Evolutionary conservation across 192 early-diverging fungal species (phyloP).

Genomic region (Thoreauomyces humboldtii): DNA sequence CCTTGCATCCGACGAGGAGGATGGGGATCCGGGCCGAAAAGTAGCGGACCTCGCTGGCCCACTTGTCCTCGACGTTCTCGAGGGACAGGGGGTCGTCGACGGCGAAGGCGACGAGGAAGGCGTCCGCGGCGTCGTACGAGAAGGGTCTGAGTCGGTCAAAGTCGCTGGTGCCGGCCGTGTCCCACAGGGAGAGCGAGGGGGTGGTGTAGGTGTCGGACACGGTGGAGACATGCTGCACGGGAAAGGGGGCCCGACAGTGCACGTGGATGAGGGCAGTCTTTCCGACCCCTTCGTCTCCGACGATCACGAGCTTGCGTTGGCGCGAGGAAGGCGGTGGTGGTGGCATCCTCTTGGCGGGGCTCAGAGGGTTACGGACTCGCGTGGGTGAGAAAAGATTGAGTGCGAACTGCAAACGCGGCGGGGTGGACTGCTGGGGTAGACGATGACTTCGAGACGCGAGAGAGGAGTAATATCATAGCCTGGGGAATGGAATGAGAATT

Average conservation of each 20-base stretch:
- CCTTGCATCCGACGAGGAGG: constrained; percentile 41
- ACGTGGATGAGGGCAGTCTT: constrained; percentile 11
- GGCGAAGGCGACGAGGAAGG: constrained; percentile 16
- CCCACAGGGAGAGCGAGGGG: neutral
- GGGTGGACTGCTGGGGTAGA: too few relatives aligned
- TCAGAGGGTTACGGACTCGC: too few relatives aligned
- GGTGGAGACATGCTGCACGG: neutral
- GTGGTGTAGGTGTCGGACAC: constrained; percentile 14
- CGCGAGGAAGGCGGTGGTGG: too few relatives aligned
- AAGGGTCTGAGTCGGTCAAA: constrained; percentile 32
- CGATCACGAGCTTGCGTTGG: constrained; percentile 23
- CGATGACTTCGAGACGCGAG: too few relatives aligned
- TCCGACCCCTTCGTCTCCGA: constrained; percentile 22
- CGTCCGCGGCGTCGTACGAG: constrained; percentile 23
- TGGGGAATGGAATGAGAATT: too few relatives aligned
- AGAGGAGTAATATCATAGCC: too few relatives aligned
- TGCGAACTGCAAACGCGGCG: too few relatives aligned
- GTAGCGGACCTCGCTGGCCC: constrained; percentile 41
- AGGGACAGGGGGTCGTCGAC: constrained; percentile 20
- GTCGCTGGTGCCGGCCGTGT: constrained; percentile 25
- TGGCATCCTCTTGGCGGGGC: too few relatives aligned
- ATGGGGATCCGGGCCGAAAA: constrained; percentile 33
- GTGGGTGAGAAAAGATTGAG: too few relatives aligned
- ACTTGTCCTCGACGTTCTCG: constrained; percentile 35
- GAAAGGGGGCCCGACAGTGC: constrained; percentile 14